Evolutionary conservation across 2,329 filamentous ascomycete species (phyloP), one percentile per base, ranked within the genome.

Genomic region (Aspergillus udagawae): DNA sequence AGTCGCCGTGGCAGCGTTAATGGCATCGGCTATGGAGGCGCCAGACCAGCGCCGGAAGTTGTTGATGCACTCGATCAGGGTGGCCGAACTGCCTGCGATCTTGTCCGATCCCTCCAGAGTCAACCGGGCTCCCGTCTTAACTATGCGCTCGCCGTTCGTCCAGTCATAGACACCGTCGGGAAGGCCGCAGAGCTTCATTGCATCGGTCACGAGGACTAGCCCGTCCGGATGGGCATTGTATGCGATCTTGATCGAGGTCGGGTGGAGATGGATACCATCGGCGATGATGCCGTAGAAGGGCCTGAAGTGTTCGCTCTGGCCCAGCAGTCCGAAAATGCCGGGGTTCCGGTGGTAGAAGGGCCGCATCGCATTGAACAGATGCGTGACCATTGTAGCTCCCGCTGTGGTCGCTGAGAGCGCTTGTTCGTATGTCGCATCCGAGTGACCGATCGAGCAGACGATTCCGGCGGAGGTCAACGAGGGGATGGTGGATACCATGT

Each of bases 301-400:
- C 52, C 71, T 76, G 12, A 55, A 69, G 60, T 60, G 70, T 63
- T 87, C 83, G 8, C 82, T 82, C 60, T 83, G 83, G 58, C 92
- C 91, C 14, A 97, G 78, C 0, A 95, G 85, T 28, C 92, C 92
- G 70, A 96, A 96, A 65, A 96, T 86, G 41, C 92, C 92, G 0
- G 92, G 92, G 73, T 96, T 92, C 57, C 92, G 88, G 79, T 97
- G 91, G 73, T 94, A 90, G 52, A 96, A 84, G 14, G 91, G 91
- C 0, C 87, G 83, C 92, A 96, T 96, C 27, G 92, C 92, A 72
- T 96, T 96, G 83, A 96, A 96, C 1, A 96, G 81, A 69, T 96
- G 92, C 0, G 92, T 96, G 63, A 96, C 89, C 90, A 95, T 96
- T 51, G 84, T 89, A 1, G 90, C 90, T 52, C 92, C 92, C 6